phyloP scores from a whole-genome alignment of 345 rosid species.

The Eutrema yunnanense region DNA sequence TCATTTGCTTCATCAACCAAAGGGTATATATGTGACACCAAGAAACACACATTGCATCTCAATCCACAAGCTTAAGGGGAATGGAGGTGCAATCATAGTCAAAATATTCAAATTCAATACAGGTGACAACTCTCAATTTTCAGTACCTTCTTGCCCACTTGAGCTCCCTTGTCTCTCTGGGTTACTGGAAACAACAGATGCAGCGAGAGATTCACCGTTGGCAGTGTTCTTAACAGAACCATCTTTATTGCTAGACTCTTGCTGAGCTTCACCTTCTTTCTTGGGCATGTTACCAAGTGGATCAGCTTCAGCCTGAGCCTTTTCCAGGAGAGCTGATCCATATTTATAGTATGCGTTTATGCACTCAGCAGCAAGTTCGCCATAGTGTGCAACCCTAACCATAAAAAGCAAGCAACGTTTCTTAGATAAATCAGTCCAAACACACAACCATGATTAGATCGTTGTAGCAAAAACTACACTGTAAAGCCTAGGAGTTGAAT shows the following conservation, averaged over 20 bases:
- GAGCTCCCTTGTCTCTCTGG: constrained; percentile 48
- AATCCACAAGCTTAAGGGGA: neutral
- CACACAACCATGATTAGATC: neutral
- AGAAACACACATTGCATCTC: neutral
- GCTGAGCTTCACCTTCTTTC: constrained; percentile 45
- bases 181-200: constrained; percentile 41
- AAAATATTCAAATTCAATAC: neutral
- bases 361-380: constrained; percentile 72
- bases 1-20: neutral
- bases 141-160: constrained; percentile 39
- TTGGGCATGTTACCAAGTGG: constrained; percentile 69
- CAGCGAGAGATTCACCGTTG: constrained; percentile 45
- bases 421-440: neutral
- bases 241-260: constrained; percentile 34
- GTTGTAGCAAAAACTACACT: neutral
- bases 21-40: neutral
- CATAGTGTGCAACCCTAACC: constrained; percentile 61
- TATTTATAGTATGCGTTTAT: constrained; percentile 65
- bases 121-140: neutral
- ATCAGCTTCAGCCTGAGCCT: constrained; percentile 94
- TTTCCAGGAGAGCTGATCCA: constrained; percentile 71
- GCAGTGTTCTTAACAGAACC: constrained; percentile 35
- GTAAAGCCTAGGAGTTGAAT: neutral
- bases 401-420: neutral
- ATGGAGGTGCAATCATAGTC: neutral